Evolutionary conservation across 2,329 filamentous ascomycete genomes (phyloP).

Genomic region (Polytolypa hystricis): DNA sequence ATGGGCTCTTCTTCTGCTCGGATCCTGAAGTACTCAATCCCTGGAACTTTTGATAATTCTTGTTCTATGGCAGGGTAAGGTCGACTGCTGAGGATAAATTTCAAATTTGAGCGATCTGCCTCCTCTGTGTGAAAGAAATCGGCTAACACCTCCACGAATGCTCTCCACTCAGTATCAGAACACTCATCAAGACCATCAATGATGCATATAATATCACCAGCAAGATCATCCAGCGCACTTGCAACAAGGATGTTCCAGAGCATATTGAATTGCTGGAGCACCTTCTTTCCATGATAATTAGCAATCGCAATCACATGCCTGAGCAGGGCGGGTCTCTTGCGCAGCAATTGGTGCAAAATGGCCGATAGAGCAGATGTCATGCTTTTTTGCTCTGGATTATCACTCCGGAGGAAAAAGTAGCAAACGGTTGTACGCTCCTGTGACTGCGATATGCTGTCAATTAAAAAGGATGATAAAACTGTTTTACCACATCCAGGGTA

Average conservation of each 20-base stretch:
- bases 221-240: constrained; percentile 6
- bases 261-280: constrained; percentile 15
- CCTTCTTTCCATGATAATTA: constrained; percentile 9
- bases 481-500: constrained; percentile 38
- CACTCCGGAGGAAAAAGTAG: constrained; percentile 40
- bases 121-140: constrained; percentile 14
- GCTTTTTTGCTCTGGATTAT: constrained; percentile 25
- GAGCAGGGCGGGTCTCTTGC: constrained; percentile 11
- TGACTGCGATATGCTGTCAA: constrained; percentile 20
- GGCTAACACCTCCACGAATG: constrained; percentile 17
- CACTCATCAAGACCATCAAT: constrained; percentile 37
- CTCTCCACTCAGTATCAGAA: constrained; percentile 9
- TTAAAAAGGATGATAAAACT: constrained; percentile 28
- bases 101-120: constrained; percentile 20
- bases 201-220: constrained; percentile 24
- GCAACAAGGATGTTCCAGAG: constrained; percentile 24
- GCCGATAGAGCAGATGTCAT: constrained; percentile 22
- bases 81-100: constrained; percentile 25
- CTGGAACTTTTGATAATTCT: constrained; percentile 9
- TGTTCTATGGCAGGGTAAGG: constrained; percentile 14
- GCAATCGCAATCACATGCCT: constrained; percentile 14
- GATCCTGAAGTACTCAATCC: constrained; percentile 11
- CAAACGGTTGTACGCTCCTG: constrained; percentile 17
- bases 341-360: constrained; percentile 31
- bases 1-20: constrained; percentile 14